Evolutionary conservation across 805 yeast species (phyloP), one percentile per base, ranked within the genome.

Genomic region (Kregervanrija pseudodelftensis): DNA sequence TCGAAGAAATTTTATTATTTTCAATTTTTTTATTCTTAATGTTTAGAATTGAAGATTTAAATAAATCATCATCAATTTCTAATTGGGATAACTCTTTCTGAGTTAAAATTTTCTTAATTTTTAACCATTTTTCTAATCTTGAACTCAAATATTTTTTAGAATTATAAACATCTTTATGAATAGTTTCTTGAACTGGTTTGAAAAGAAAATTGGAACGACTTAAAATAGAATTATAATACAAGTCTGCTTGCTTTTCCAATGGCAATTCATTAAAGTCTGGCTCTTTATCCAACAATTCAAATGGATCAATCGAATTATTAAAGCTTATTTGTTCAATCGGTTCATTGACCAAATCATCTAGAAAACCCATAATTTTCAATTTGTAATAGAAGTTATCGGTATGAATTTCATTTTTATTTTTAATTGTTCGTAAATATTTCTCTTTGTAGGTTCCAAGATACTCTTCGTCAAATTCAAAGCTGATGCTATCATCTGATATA

Each of bases 371-470:
- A 4, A 57, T 36, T 30, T 49, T 49, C 43, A 62, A 50, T 40
- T 59, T 61, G 12, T 53, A 40, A 40, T 55, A 59, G 31, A 61
- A 59, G 5, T 56, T 57, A 12, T 57, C 57, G 9, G 61, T 48
- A 40, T 58, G 52, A 4, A 60, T 34, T 30, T 58, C 56, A 28
- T 53, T 49, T n/a, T 45, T 43, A 38, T 47, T 45, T 14, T 44
- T 50, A 37, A 61, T 47, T 1, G 56, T 48, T 16, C 46, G 49
- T 3, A 61, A 36, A 39, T 52, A 60, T 45, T 59, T 61, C 31
- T 59, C 62, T 39, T 52, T 57, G 39, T 53, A 61, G 1, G 66
- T 60, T 5, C 65, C 66, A n/a, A 54, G 47, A 45, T 52, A 61
- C 32, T 51, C 58, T 14, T 51, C 56, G 35, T 51, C 61, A 5